phyloP scores from a whole-genome alignment of 2,329 filamentous ascomycete genomes.

The Tolypocladium capitatum region DNA sequence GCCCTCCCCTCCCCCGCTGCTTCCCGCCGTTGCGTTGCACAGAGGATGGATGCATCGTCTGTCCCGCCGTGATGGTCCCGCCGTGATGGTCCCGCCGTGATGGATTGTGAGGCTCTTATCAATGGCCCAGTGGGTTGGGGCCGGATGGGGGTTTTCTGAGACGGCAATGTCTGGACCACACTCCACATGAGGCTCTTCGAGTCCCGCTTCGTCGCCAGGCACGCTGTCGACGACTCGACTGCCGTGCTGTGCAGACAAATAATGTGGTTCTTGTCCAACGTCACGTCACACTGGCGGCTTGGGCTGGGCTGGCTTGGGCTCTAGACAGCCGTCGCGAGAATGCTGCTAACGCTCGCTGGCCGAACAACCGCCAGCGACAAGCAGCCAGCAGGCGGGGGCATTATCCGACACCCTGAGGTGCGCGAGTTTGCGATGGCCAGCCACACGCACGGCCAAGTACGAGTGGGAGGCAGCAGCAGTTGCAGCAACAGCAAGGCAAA shows the following conservation, averaged over 20 bases:
- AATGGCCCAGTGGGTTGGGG: constrained; percentile 4
- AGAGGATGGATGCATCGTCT: not conserved
- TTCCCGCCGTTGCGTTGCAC: not conserved
- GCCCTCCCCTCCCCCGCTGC: not conserved
- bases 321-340: not conserved
- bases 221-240: constrained; percentile 6
- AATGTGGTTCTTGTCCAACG: constrained; percentile 4
- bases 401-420: not conserved
- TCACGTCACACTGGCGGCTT: constrained; percentile 4
- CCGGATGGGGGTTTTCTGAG: constrained; percentile 1
- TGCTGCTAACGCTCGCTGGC: not conserved
- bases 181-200: constrained; percentile 11
- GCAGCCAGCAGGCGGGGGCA: constrained; percentile 1
- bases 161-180: constrained; percentile 7
- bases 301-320: not conserved
- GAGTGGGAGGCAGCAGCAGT: not conserved
- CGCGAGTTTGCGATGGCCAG: constrained; percentile 1
- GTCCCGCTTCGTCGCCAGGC: constrained; percentile 6
- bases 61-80: not conserved
- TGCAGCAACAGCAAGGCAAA: no score
- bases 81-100: not conserved
- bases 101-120: constrained; percentile 3
- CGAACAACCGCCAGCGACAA: not conserved
- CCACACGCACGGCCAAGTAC: not conserved
- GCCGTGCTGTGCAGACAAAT: constrained; percentile 5